Percentiles rank a stretch among this genome's conserved stretches.
These are phyloP conservation scores for Mortierella sp. DNA, from an alignment of 371 early-diverging fungal species.

Conservation along the genomic window DNA sequence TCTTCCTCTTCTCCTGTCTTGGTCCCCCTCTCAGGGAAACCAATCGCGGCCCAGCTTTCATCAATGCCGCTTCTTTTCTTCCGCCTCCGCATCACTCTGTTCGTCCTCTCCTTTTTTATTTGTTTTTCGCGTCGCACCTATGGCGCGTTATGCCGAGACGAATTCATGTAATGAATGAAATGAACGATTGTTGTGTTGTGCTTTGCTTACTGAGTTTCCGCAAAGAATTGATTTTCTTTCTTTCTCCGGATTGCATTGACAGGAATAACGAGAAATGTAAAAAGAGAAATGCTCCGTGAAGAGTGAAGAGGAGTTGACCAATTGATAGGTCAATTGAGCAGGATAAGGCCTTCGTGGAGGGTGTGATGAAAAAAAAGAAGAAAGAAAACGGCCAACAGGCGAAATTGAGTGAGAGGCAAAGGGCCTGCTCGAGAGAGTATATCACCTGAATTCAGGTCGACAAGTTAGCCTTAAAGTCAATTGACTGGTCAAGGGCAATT, in stretches of 20 bases:
- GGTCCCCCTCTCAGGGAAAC: too few species aligned
- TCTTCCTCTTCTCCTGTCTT: too few species aligned
- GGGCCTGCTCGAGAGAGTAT: too few species aligned
- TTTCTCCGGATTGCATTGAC: neutral
- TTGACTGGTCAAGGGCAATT: too few species aligned
- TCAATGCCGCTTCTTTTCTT: neutral
- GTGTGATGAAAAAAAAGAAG: neutral
- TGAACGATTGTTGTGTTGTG: neutral
- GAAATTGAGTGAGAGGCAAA: neutral
- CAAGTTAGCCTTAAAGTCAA: neutral
- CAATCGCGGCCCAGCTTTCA: neutral
- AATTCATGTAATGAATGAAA: neutral
- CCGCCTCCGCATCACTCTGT: neutral
- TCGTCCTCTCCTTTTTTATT: too few species aligned
- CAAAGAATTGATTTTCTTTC: neutral
- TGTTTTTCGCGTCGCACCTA: neutral
- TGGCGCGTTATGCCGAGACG: neutral
- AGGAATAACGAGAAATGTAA: neutral
- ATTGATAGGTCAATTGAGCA: neutral
- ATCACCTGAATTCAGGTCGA: too few species aligned
- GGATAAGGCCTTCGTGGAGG: neutral
- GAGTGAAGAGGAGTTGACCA: neutral
- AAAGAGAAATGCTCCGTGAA: neutral
- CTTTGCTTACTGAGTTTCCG: neutral
- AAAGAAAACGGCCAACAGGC: conserved; percentile 5